These are phyloP conservation scores for Cyclostephanos tholiformis DNA, from an alignment of 108 stramenopile species.

Conservation along the genomic window DNA sequence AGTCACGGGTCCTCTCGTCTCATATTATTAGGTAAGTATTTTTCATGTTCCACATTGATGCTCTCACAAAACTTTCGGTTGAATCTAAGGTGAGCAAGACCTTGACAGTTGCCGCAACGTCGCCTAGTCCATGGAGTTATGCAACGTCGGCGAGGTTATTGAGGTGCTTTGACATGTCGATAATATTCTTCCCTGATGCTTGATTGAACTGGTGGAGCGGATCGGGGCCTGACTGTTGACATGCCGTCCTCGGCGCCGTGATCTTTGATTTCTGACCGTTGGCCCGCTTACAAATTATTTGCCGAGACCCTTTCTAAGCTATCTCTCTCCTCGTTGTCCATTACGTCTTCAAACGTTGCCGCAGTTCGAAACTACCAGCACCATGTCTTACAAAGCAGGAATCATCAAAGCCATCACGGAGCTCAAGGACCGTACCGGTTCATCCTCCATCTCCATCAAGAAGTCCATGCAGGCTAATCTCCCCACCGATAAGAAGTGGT, in stretches of 20 bases:
- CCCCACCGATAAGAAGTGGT: slow-evolving; percentile 6
- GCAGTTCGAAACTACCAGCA: neutral
- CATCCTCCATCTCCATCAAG: slow-evolving; percentile 2
- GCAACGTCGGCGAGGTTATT: neutral
- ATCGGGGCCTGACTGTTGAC: neutral
- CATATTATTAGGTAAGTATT: too few relatives aligned
- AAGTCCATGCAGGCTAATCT: neutral
- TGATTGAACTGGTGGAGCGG: too few relatives aligned
- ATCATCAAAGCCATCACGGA: slow-evolving; percentile 1
- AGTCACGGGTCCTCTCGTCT: too few relatives aligned
- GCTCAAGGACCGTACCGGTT: slow-evolving; percentile 6
- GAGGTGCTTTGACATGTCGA: neutral
- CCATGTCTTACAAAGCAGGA: slow-evolving; percentile 6
- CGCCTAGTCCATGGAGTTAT: too few relatives aligned
- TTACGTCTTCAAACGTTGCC: too few relatives aligned
- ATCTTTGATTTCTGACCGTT: neutral
- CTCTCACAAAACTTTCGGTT: too few relatives aligned
- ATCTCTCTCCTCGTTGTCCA: neutral
- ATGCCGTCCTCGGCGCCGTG: neutral
- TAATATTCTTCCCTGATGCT: too few relatives aligned
- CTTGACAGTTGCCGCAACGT: too few relatives aligned
- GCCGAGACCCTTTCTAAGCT: neutral
- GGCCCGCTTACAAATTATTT: too few relatives aligned
- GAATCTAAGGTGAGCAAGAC: too few relatives aligned
- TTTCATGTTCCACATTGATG: too few relatives aligned